A percentile compares a stretch with the other conserved stretches of the same genome.
These are phyloP conservation scores for Sphaerulina populicola DNA, from an alignment of 2,329 filamentous ascomycete species.

Conservation along the genomic window DNA sequence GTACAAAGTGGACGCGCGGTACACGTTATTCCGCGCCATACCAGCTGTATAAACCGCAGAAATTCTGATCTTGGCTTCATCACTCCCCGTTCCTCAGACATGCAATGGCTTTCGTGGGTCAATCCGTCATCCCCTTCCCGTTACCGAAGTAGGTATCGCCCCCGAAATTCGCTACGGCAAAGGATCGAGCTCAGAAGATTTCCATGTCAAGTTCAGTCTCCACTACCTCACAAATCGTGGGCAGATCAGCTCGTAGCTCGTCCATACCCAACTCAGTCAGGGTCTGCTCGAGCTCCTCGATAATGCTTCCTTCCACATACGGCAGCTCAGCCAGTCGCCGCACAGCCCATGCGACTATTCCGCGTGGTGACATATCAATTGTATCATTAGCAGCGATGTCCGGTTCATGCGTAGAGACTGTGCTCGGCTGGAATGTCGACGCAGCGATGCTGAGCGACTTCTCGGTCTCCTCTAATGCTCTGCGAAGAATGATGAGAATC, in stretches of 20 bases:
- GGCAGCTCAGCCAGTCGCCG: slow-evolving; percentile 16
- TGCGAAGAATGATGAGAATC: slow-evolving; percentile 21
- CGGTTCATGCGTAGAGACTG: neutral
- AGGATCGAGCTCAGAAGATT: neutral
- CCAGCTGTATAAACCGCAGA: no score
- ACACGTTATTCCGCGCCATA: no score
- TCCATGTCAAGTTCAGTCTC: neutral
- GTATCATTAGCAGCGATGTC: neutral
- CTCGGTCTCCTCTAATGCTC: slow-evolving; percentile 17
- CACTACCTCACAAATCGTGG: slow-evolving; percentile 6
- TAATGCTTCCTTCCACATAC: slow-evolving; percentile 7
- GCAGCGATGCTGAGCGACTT: neutral
- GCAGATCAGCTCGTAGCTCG: slow-evolving; percentile 12
- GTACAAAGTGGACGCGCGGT: no score
- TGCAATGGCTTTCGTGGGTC: no score
- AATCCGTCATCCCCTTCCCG: no score
- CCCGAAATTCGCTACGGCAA: no score
- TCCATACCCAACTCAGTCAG: slow-evolving; percentile 14
- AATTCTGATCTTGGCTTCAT: no score
- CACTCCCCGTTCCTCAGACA: no score
- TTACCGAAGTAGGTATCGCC: no score
- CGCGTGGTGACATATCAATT: slow-evolving; percentile 8
- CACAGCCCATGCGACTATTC: slow-evolving; percentile 19
- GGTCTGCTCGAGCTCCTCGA: slow-evolving; percentile 10
- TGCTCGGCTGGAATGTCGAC: neutral